Evolutionary conservation across 1,284 basidiomycete genomes (phyloP).

Genomic region (Cryptococcus floricola): DNA sequence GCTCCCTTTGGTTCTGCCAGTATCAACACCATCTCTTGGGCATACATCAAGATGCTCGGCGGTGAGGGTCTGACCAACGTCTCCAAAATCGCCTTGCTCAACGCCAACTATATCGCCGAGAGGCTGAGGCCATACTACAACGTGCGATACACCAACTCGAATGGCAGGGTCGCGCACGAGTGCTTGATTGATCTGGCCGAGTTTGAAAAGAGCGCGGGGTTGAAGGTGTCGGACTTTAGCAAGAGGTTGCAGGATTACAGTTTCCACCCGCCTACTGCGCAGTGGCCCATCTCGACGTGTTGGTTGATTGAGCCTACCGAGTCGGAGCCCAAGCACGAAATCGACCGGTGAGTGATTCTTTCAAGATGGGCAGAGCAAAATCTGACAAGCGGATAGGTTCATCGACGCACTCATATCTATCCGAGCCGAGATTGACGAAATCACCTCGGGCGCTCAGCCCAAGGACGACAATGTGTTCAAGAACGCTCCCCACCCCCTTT

Average conservation of each 20-base stretch:
- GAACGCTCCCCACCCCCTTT: slow-evolving; percentile 88
- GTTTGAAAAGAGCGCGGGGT: slow-evolving; percentile 79
- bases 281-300: slow-evolving; percentile 84
- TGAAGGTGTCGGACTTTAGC: slow-evolving; percentile 93
- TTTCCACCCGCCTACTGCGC: slow-evolving; percentile 47
- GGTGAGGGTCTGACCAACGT: slow-evolving; percentile 80
- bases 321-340: slow-evolving; percentile 82
- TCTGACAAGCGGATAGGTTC: slow-evolving; percentile 56
- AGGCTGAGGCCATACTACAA: slow-evolving; percentile 81
- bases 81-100: slow-evolving; percentile 82
- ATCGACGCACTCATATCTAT: slow-evolving; percentile 97
- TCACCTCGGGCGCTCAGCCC: slow-evolving; percentile 78
- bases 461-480: slow-evolving; percentile 85
- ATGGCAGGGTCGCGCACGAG: slow-evolving; percentile 91
- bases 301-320: slow-evolving; percentile 88
- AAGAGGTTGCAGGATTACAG: slow-evolving; percentile 68
- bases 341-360: slow-evolving; percentile 61
- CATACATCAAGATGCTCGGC: slow-evolving; percentile 96
- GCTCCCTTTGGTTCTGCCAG: slow-evolving; percentile 93
- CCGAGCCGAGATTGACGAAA: slow-evolving; percentile 82
- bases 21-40: slow-evolving; percentile 96
- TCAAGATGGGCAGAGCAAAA: not conserved
- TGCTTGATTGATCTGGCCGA: slow-evolving; percentile 91
- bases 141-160: slow-evolving; percentile 83
- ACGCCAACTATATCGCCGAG: slow-evolving; percentile 95